Conservation (phyloP, 2,329 filamentous ascomycete genomes). For the Neonectria ditissima region DNA sequence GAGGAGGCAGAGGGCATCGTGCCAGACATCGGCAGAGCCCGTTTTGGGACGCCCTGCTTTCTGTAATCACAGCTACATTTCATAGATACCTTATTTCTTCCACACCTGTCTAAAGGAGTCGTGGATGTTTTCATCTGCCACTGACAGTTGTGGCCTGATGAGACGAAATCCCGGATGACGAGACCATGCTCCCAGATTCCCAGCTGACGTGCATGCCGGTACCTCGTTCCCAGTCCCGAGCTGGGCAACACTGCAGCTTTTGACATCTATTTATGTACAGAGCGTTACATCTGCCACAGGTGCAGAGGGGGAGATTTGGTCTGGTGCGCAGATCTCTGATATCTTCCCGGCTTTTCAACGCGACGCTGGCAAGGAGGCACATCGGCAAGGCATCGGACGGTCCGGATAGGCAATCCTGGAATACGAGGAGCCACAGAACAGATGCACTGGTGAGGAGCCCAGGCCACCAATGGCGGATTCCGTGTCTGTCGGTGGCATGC, state of each 20-base stretch:
- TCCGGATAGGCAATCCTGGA: background rate
- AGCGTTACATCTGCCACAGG: background rate
- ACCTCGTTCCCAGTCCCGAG: conserved; percentile 26
- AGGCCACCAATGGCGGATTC: background rate
- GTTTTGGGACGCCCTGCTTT: background rate
- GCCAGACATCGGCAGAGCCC: background rate
- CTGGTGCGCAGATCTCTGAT: background rate
- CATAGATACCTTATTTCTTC: too few species aligned
- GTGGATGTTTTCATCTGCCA: background rate
- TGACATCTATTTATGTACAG: background rate
- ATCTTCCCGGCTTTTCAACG: background rate
- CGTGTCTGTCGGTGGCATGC: background rate
- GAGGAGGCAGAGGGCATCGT: background rate
- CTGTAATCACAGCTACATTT: too few species aligned
- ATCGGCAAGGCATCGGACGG: background rate
- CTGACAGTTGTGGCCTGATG: background rate
- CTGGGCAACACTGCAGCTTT: background rate
- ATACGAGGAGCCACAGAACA: background rate
- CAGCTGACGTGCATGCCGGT: conserved; percentile 17
- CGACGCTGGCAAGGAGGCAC: background rate
- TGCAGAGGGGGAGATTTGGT: background rate
- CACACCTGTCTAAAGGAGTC: too few species aligned
- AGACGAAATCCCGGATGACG: background rate
- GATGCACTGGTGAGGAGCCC: background rate
- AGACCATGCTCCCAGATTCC: background rate